Base-by-base conservation (phyloP, 1,284 basidiomycete genomes). In the Porodaedalea pini region DNA sequence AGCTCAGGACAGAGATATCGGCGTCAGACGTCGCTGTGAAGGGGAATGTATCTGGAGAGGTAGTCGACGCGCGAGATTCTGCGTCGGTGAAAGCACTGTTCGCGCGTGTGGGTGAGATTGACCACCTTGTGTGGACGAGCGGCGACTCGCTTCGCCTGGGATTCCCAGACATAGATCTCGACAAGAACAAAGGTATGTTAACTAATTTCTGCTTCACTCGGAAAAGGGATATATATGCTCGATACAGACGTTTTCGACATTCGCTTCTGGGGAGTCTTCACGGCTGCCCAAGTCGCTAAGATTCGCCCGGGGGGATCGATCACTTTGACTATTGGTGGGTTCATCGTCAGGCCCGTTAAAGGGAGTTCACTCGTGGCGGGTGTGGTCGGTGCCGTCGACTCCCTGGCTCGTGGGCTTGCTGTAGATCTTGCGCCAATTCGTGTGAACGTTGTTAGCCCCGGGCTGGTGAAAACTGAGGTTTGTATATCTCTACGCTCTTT, bases 391-490 rank as follows among this genome's bases (percentile, higher is more conserved):
- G 62, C 63, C 4, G 55, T 61, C 23, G 63, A 65, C 43, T 39
- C 51, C 5, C 34, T 63, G 6, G 59, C 57, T 10, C 55, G 63
- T 6, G 63, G 63, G 2, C 56, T 65, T 17, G 63, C 63, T 17
- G 61, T 65, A 15, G 62, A 65, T 36, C 56, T 65, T n/a, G 63
- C 63, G 10, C 63, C 63, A 10, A 59, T 62, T 13, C 56, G 63
- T 5, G 63, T 65, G 2, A 65, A 65, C 39, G 52, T 45, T 13
- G 55, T 65, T 44, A 54, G 61, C 44, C 63, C 63, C 2, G 63
- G 63, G 11, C 37, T 56, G 25, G 63, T 64, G 21, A 58, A 59
- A 25, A 59, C 57, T 0, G 53, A 59, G 45, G 57, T 59, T n/a
- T 19, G 56, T 15, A 21, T 17, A 6, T 49, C 5, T 25, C 47